These are phyloP conservation scores for Lactifluus volemus DNA, from an alignment of 768 basidiomycete genomes.

Conservation along the genomic window DNA sequence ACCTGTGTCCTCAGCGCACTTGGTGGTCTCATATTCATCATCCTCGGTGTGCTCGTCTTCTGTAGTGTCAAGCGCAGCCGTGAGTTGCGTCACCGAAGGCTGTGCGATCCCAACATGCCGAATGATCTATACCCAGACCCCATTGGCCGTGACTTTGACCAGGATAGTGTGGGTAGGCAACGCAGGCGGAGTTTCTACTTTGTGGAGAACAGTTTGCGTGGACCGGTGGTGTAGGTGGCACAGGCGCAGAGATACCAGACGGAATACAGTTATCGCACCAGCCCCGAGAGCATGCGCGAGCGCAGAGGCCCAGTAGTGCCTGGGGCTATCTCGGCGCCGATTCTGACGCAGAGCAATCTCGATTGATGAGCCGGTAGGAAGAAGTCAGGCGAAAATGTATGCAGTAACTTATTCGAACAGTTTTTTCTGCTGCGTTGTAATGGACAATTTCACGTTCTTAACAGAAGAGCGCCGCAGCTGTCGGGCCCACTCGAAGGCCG, in stretches of 20 bases:
- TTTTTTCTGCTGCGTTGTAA: too few relatives aligned
- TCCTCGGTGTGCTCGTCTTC: constrained; percentile 64
- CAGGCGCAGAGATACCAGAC: constrained; percentile 38
- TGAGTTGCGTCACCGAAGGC: constrained; percentile 60
- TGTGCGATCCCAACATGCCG: constrained; percentile 43
- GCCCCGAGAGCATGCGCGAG: constrained; percentile 39
- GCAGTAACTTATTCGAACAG: too few relatives aligned
- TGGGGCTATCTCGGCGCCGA: constrained; percentile 64
- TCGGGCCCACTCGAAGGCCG: too few relatives aligned
- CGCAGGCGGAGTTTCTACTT: constrained; percentile 77
- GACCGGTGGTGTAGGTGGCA: background rate
- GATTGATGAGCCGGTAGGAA: constrained; percentile 52
- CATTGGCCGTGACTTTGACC: constrained; percentile 63
- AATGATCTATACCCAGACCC: constrained; percentile 43
- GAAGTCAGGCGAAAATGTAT: too few relatives aligned
- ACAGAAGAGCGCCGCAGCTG: too few relatives aligned
- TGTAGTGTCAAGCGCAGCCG: constrained; percentile 58
- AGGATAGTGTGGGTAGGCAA: constrained; percentile 64
- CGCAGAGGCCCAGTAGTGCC: constrained; percentile 46
- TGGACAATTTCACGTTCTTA: too few relatives aligned
- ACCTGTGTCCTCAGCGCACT: constrained; percentile 84
- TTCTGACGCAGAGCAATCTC: constrained; percentile 75
- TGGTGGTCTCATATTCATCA: constrained; percentile 66
- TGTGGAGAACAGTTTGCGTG: constrained; percentile 71
- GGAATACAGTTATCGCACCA: constrained; percentile 29